Evolutionary conservation across 2,329 filamentous ascomycete species (phyloP), one percentile per base, ranked within the genome.

Genomic region (Microcyclospora pomicola): DNA sequence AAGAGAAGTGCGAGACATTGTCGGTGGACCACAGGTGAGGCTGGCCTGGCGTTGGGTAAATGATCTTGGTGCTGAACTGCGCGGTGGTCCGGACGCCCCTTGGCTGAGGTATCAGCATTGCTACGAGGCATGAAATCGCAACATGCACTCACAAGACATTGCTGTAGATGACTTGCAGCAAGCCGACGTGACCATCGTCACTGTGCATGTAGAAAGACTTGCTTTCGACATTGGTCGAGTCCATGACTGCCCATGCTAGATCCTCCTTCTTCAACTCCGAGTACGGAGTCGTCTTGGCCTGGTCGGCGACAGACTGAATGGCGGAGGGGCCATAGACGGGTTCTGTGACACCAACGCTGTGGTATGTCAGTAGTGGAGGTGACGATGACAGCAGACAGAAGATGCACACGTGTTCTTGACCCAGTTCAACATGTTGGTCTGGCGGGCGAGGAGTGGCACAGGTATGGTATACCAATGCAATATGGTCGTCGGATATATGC

Each of bases 151-250:
- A 95, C 87, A 76, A 81, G 59, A 98, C 82, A 64, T 94, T 95
- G 69, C 83, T 96, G 71, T 96, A 94, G 60, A 98, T 94, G 63
- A 96, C 73, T 70, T 98, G 91, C 43, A 75, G 76, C 62, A 94
- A 74, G 37, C 73, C 83, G 47, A 87, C 62, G 46, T 79, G 71
- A 36, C 91, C 91, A 42, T 68, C 75, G 45, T 94, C 82, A 39
- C 80, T 70, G 62, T 79, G 79, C 55, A 95, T 65, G 67, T 98
- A 98, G 67, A 95, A 98, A 45, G 74, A 86, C 67, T 95, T 82
- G 24, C 85, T 95, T 71, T 98, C 91, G 51, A 96, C 91, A 55
- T 74, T 82, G 46, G 91, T 96, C 54, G 77, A 80, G 49, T 85
- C 80, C 68, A 86, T 73, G 16, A 72, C 75, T 52, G 69, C 66